Evolutionary conservation across 208 protist species (phyloP).

Genomic region (Crithidia acanthocephali): DNA sequence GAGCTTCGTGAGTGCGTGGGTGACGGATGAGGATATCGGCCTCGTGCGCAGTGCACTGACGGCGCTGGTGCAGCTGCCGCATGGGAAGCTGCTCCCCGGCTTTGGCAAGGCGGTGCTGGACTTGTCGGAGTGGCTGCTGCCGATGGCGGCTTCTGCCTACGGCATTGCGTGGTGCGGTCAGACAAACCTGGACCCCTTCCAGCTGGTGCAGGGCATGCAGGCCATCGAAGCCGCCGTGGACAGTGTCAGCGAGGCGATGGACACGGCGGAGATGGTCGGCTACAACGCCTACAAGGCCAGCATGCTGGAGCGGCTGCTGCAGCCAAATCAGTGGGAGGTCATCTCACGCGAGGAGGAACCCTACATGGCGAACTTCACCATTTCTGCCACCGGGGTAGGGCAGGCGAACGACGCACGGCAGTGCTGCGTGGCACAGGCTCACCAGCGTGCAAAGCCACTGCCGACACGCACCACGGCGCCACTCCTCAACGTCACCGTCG

Average conservation of each 20-base stretch:
- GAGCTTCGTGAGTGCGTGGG: constrained; percentile 16
- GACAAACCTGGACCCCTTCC: constrained; percentile 18
- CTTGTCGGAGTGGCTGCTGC: constrained; percentile 45
- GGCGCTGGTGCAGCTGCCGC: constrained; percentile 30
- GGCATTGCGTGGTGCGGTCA: constrained; percentile 39
- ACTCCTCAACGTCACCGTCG: background rate
- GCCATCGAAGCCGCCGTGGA: constrained; percentile 44
- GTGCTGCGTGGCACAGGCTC: background rate
- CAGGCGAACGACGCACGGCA: constrained; percentile 22
- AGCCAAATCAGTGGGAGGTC: constrained; percentile 52
- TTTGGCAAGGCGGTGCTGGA: constrained; percentile 36
- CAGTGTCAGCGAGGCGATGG: constrained; percentile 38
- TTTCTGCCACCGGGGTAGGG: constrained; percentile 21
- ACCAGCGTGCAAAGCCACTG: background rate
- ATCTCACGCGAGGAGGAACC: constrained; percentile 37
- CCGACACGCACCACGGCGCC: background rate
- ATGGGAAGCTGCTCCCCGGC: constrained; percentile 41
- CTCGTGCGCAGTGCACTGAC: constrained; percentile 23
- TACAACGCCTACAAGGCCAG: constrained; percentile 78
- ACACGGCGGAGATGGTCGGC: constrained; percentile 56
- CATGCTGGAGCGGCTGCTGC: constrained; percentile 62
- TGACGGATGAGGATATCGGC: constrained; percentile 29
- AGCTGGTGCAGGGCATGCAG: constrained; percentile 32
- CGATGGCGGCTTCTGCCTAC: constrained; percentile 40
- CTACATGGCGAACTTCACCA: constrained; percentile 37